Evolutionary conservation across 164 flowering plant species (phyloP).

Genomic region (Vitis amurensis): DNA sequence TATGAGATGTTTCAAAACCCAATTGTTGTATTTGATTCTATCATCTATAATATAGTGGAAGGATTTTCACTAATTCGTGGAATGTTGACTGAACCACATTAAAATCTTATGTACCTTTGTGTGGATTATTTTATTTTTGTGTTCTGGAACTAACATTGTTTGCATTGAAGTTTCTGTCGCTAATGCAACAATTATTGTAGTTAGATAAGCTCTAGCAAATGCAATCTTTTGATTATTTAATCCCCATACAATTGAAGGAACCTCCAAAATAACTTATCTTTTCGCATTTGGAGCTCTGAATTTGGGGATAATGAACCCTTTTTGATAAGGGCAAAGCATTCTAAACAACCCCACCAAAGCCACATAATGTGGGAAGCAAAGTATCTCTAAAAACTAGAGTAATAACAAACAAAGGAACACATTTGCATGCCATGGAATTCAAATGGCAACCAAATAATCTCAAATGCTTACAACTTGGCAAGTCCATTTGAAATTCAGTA

Average conservation of each 20-base stretch:
- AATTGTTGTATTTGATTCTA: no score
- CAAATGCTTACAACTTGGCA: conserved; percentile 30
- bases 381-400: conserved; percentile 43
- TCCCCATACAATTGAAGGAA: conserved; percentile 98
- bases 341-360: conserved; percentile 19
- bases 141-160: no score
- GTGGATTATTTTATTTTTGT: no score
- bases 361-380: conserved; percentile 32
- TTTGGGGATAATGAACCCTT: conserved; percentile 6
- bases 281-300: conserved; percentile 30
- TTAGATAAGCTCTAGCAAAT: conserved; percentile 85
- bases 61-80: no score
- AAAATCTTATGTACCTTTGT: no score
- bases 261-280: conserved; percentile 75
- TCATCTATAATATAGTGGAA: no score
- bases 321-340: conserved; percentile 11
- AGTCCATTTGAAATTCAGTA: conserved; percentile 34
- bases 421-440: conserved; percentile 50
- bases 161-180: no score
- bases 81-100: no score
- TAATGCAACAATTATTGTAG: conserved; percentile 40
- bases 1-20: no score
- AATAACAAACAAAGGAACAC: conserved; percentile 36
- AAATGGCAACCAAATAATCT: conserved; percentile 26
- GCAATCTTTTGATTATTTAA: conserved; percentile 95